Evolutionary conservation across 805 yeast species (phyloP).

Genomic region (Saccharomyces kudriavzevii): DNA sequence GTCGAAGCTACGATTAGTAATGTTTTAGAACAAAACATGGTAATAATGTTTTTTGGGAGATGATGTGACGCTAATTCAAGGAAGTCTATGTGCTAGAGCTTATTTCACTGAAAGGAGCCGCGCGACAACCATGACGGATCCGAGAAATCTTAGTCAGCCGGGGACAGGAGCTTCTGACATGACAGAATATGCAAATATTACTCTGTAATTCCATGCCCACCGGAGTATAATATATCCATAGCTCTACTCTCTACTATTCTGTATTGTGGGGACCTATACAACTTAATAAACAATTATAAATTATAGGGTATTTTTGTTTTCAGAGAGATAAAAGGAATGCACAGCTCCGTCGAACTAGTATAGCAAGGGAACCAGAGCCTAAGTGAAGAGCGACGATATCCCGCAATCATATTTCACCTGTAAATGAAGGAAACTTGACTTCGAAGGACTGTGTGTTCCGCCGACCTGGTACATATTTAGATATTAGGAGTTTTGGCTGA

Average conservation of each 20-base stretch:
- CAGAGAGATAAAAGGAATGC: too few species aligned
- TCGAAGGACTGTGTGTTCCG: too few species aligned
- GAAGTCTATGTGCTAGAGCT: neutral
- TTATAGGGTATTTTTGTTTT: too few species aligned
- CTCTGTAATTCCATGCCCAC: neutral
- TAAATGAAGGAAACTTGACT: too few species aligned
- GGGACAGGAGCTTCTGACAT: neutral
- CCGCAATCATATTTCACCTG: too few species aligned
- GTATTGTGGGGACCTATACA: neutral
- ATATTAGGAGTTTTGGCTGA: too few species aligned
- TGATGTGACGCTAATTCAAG: neutral
- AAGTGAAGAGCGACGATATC: too few species aligned
- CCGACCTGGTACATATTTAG: too few species aligned
- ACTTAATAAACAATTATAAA: neutral
- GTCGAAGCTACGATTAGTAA: neutral
- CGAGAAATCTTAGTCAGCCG: neutral
- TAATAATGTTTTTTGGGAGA: neutral
- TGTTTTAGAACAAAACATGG: neutral
- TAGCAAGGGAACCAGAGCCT: too few species aligned
- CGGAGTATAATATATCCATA: neutral
- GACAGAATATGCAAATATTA: too few species aligned
- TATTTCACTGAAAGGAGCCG: neutral
- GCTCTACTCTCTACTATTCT: neutral
- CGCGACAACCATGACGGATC: neutral
- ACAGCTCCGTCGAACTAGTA: too few species aligned